A percentile compares a stretch with the other conserved stretches of the same genome.
phyloP scores from a whole-genome alignment of 78 protist species.

The Cyanophora paradoxa region DNA sequence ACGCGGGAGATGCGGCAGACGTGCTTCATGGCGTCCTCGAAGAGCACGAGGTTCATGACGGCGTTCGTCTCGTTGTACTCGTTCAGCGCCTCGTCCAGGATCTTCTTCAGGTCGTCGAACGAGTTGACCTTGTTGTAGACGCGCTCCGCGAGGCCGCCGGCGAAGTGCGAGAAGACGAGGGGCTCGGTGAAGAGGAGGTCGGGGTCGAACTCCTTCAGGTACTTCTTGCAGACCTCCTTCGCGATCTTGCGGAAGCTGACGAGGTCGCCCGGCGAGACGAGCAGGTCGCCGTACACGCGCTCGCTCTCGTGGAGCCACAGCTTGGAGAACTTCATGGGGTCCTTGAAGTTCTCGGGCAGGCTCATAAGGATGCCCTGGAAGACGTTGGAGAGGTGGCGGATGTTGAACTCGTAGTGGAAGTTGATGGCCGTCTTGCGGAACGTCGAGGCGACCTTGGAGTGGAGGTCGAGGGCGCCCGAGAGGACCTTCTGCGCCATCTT shows the following conservation, averaged over 20 bases:
- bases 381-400: slow-evolving; percentile 46
- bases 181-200: slow-evolving; percentile 26
- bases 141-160: slow-evolving; percentile 28
- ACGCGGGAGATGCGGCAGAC: slow-evolving; percentile 51
- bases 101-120: slow-evolving; percentile 2
- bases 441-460: slow-evolving; percentile 20
- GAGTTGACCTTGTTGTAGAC: background rate
- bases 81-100: slow-evolving; percentile 19
- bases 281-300: slow-evolving; percentile 42
- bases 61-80: slow-evolving; percentile 40
- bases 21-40: slow-evolving; percentile 59
- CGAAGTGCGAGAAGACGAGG: slow-evolving; percentile 28
- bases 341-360: background rate
- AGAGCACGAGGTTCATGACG: slow-evolving; percentile 56
- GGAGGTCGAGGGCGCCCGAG: slow-evolving; percentile 40
- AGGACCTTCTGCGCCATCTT: slow-evolving; percentile 13
- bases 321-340: slow-evolving; percentile 2
- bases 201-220: slow-evolving; percentile 28
- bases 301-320: slow-evolving; percentile 43
- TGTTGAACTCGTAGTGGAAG: slow-evolving; percentile 59
- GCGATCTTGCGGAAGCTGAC: slow-evolving; percentile 25
- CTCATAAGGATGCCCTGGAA: slow-evolving; percentile 42
- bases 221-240: slow-evolving; percentile 17
- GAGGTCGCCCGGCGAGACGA: slow-evolving; percentile 15
- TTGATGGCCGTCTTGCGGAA: slow-evolving; percentile 59